phyloP scores from a whole-genome alignment of 352 stramenopile genomes.

The Phytopythium chamaehyphon region DNA sequence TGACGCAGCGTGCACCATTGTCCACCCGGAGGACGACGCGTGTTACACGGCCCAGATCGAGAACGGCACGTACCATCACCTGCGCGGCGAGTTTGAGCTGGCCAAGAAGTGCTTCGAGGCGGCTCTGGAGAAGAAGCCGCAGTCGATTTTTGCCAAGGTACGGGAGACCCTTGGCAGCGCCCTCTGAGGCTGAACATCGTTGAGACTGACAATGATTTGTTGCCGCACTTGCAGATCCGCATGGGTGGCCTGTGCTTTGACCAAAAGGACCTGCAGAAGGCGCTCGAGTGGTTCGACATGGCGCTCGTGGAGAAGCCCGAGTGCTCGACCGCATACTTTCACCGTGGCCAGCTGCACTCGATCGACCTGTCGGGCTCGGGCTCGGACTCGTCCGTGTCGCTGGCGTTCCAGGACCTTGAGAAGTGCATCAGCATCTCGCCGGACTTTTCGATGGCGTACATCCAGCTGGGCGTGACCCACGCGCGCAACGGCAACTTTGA shows the following conservation, averaged over 20 bases:
- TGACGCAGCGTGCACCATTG: slow-evolving; percentile 40
- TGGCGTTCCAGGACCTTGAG: slow-evolving; percentile 62
- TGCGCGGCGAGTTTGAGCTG: slow-evolving; percentile 68
- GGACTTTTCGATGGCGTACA: slow-evolving; percentile 82
- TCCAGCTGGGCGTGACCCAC: slow-evolving; percentile 75
- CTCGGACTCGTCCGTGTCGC: slow-evolving; percentile 47
- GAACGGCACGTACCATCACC: slow-evolving; percentile 71
- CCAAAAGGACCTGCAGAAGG: slow-evolving; percentile 71
- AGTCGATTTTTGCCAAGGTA: slow-evolving; percentile 71
- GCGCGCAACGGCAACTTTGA: slow-evolving; percentile 71
- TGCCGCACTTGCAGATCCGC: slow-evolving; percentile 53
- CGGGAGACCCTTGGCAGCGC: too few relatives aligned
- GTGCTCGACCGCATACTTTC: slow-evolving; percentile 76
- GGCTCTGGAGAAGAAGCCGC: slow-evolving; percentile 55
- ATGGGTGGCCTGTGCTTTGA: slow-evolving; percentile 82
- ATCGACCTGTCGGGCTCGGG: slow-evolving; percentile 58
- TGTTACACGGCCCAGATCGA: slow-evolving; percentile 80
- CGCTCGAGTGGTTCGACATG: slow-evolving; percentile 74
- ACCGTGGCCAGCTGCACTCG: slow-evolving; percentile 77
- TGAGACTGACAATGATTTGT: too few relatives aligned
- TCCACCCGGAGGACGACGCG: slow-evolving; percentile 41
- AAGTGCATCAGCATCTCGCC: slow-evolving; percentile 62
- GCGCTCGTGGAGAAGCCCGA: slow-evolving; percentile 57
- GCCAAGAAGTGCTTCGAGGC: slow-evolving; percentile 64
- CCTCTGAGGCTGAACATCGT: too few relatives aligned